A percentile compares a stretch with the other conserved stretches of the same genome.
Evolutionary conservation across 2,329 filamentous ascomycete species (phyloP).

Genomic region (Periconia digitata): DNA sequence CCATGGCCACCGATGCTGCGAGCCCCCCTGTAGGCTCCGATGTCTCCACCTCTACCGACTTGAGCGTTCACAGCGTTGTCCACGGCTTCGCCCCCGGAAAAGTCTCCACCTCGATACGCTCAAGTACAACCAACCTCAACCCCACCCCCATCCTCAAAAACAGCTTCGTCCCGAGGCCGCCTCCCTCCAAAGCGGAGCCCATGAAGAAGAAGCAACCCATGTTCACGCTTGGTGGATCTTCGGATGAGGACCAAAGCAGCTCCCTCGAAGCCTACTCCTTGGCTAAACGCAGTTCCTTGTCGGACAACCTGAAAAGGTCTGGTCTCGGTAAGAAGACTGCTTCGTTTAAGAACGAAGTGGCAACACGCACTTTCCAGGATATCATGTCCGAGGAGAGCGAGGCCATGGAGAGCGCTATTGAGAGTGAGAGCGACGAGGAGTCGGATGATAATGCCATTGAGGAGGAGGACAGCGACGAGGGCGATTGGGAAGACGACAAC

Average conservation of each 20-base stretch:
- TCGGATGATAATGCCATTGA: slow-evolving; percentile 62
- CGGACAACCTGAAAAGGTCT: slow-evolving; percentile 55
- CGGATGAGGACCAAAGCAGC: slow-evolving; percentile 80
- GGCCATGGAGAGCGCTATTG: slow-evolving; percentile 61
- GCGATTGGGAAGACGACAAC: slow-evolving; percentile 63
- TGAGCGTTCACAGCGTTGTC: slow-evolving; percentile 70
- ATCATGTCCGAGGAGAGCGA: slow-evolving; percentile 57
- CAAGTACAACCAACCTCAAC: slow-evolving; percentile 56
- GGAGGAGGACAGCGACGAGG: slow-evolving; percentile 50
- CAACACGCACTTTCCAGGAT: slow-evolving; percentile 65
- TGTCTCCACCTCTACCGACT: slow-evolving; percentile 63
- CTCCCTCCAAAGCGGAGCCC: slow-evolving; percentile 37
- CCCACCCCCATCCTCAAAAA: slow-evolving; percentile 64
- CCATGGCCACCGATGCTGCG: slow-evolving; percentile 44
- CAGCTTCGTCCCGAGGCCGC: slow-evolving; percentile 30
- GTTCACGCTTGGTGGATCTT: slow-evolving; percentile 77
- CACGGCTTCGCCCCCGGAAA: slow-evolving; percentile 83
- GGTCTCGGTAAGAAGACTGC: slow-evolving; percentile 69
- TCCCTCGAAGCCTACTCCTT: slow-evolving; percentile 64
- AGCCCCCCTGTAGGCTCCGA: slow-evolving; percentile 55
- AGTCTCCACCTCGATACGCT: slow-evolving; percentile 68
- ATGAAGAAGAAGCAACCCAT: slow-evolving; percentile 68
- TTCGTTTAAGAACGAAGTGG: slow-evolving; percentile 77
- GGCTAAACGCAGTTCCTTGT: slow-evolving; percentile 56
- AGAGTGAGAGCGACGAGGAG: slow-evolving; percentile 60